Percentiles rank a stretch among this genome's conserved stretches.
phyloP scores from a whole-genome alignment of 805 yeast genomes.

The Monosporozyma aquatica region DNA sequence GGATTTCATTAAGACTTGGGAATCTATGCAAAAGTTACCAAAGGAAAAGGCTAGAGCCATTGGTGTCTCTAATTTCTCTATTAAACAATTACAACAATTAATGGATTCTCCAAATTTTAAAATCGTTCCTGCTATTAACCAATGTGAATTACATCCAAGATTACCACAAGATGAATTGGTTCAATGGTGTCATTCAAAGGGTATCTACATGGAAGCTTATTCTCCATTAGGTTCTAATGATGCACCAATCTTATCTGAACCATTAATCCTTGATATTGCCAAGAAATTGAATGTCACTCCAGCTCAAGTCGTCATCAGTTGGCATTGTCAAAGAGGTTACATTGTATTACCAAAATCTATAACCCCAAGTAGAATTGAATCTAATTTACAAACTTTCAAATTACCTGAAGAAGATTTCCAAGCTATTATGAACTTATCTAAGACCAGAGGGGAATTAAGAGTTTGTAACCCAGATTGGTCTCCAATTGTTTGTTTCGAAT shows the following conservation, averaged over 20 bases:
- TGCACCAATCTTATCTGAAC: conserved; percentile 43
- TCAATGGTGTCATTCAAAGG: conserved; percentile 42
- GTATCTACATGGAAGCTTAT: conserved; percentile 60
- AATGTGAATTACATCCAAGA: conserved; percentile 69
- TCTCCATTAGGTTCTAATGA: conserved; percentile 63
- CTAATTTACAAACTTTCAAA: conserved; percentile 27
- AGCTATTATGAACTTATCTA: conserved; percentile 22
- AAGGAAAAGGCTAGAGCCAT: conserved; percentile 47
- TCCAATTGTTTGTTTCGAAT: conserved; percentile 11
- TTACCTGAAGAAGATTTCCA: conserved; percentile 32
- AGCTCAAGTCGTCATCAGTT: conserved; percentile 46
- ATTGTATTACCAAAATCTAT: conserved; percentile 46
- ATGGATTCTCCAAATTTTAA: conserved; percentile 40
- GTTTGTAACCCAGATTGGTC: conserved; percentile 21
- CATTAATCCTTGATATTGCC: conserved; percentile 36
- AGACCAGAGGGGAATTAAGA: conserved; percentile 27
- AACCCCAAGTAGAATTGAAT: conserved; percentile 35
- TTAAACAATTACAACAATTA: conserved; percentile 42
- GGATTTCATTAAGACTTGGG: conserved; percentile 51
- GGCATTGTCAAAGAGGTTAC: conserved; percentile 50
- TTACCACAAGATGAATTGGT: conserved; percentile 55
- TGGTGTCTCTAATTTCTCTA: conserved; percentile 70
- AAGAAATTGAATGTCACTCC: conserved; percentile 33
- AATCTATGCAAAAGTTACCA: conserved; percentile 50
- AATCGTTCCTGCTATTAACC: conserved; percentile 60